Conservation (phyloP, 768 basidiomycete genomes). For the Crassisporium funariophilum region DNA sequence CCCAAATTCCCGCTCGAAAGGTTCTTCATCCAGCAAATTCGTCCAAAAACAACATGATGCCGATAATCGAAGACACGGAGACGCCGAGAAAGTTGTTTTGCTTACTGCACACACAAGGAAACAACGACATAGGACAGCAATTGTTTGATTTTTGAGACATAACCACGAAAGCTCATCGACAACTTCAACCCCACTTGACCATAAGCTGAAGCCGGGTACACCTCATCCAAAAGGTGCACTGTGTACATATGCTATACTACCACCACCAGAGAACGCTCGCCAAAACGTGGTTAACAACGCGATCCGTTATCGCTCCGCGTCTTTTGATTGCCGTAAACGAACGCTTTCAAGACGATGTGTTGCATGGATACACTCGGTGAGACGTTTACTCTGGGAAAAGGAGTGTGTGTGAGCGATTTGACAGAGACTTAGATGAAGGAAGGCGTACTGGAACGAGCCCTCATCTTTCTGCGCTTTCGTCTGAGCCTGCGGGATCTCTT, state of each 20-base stretch:
- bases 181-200: no score
- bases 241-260: background rate
- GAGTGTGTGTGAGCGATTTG: background rate
- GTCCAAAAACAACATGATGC: no score
- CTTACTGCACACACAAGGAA: no score
- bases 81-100: no score
- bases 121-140: no score
- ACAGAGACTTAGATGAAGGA: background rate
- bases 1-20: no score
- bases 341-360: slow-evolving; percentile 10
- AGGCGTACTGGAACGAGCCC: slow-evolving; percentile 87
- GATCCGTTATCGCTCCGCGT: background rate
- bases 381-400: slow-evolving; percentile 44
- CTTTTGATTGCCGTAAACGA: background rate
- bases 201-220: no score
- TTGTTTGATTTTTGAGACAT: no score
- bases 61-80: no score
- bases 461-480: slow-evolving; percentile 95
- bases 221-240: no score
- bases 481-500: slow-evolving; percentile 92
- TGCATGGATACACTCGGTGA: slow-evolving; percentile 18
- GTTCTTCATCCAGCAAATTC: no score
- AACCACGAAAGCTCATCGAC: no score
- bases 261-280: background rate
- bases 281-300: background rate